Conservation (phyloP, 352 stramenopile genomes). For the Globisporangium iwayamae region DNA sequence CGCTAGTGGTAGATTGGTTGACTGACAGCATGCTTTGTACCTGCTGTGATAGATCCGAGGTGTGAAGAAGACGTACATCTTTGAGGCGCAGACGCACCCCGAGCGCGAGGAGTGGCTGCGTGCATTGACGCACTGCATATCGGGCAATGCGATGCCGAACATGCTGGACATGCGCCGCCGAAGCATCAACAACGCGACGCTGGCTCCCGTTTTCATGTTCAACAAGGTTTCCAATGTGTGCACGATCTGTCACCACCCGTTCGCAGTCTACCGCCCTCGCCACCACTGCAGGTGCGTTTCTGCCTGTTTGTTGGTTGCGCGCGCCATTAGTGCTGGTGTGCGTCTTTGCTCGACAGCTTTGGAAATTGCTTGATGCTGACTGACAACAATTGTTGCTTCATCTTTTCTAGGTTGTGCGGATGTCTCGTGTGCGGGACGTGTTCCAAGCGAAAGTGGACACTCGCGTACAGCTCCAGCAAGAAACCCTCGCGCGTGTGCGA, state of each 20-base stretch:
- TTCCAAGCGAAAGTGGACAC: constrained; percentile 72
- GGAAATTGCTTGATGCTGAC: background rate
- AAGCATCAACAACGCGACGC: constrained; percentile 66
- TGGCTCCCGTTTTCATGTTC: constrained; percentile 87
- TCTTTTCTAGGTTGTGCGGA: constrained; percentile 58
- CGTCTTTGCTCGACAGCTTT: background rate
- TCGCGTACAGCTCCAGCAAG: constrained; percentile 74
- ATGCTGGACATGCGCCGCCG: constrained; percentile 54
- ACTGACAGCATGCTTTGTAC: constrained; percentile 7
- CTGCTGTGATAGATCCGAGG: constrained; percentile 20
- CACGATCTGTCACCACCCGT: constrained; percentile 80
- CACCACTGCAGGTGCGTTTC: constrained; percentile 74
- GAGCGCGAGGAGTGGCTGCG: constrained; percentile 84
- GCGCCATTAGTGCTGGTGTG: background rate
- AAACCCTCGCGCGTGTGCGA: constrained; percentile 80
- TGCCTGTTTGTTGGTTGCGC: background rate
- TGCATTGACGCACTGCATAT: constrained; percentile 73
- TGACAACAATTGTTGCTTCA: background rate
- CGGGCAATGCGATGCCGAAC: constrained; percentile 36
- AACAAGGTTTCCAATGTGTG: constrained; percentile 85
- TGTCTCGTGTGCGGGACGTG: constrained; percentile 81
- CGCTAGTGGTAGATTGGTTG: constrained; percentile 13
- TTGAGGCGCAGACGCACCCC: constrained; percentile 54
- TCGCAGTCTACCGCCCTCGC: constrained; percentile 76
- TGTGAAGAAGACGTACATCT: constrained; percentile 47